Percentiles rank a stretch among this genome's conserved stretches.
These are phyloP conservation scores for Phytophthora pini DNA, from an alignment of 352 stramenopile genomes.

Conservation along the genomic window DNA sequence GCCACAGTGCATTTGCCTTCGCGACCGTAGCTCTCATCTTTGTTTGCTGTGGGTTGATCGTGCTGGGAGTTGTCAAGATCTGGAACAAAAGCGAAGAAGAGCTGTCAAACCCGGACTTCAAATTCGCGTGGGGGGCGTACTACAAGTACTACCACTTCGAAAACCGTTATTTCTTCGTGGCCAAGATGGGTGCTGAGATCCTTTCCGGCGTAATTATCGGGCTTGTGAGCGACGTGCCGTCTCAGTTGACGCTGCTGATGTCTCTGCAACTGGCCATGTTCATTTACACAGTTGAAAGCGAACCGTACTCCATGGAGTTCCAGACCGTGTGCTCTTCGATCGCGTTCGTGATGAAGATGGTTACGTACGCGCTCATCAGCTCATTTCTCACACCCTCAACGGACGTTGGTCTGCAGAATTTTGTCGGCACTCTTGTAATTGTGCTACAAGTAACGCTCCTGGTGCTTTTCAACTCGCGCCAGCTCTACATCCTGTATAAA, in stretches of 20 bases:
- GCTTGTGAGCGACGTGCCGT: slow-evolving; percentile 75
- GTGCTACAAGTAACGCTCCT: slow-evolving; percentile 69
- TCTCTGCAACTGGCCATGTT: slow-evolving; percentile 78
- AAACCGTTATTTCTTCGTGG: slow-evolving; percentile 76
- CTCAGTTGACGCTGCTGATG: slow-evolving; percentile 78
- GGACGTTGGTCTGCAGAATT: slow-evolving; percentile 53
- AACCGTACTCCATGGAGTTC: slow-evolving; percentile 77
- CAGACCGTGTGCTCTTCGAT: slow-evolving; percentile 72
- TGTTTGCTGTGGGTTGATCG: slow-evolving; percentile 72
- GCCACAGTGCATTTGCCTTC: slow-evolving; percentile 59
- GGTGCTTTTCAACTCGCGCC: slow-evolving; percentile 77
- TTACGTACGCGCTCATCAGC: slow-evolving; percentile 84
- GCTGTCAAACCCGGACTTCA: slow-evolving; percentile 70
- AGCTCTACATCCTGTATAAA: slow-evolving; percentile 83
- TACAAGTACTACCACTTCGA: slow-evolving; percentile 84
- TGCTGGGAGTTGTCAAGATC: slow-evolving; percentile 70
- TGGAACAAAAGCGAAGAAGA: slow-evolving; percentile 67
- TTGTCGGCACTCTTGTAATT: slow-evolving; percentile 71
- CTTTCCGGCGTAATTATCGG: slow-evolving; percentile 76
- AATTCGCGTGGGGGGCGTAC: slow-evolving; percentile 82
- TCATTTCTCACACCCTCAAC: slow-evolving; percentile 69
- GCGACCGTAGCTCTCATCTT: slow-evolving; percentile 67
- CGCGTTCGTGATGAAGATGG: slow-evolving; percentile 86
- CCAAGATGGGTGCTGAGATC: slow-evolving; percentile 83
- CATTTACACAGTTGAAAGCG: slow-evolving; percentile 68